Percentiles rank a stretch among this genome's conserved stretches.
Conservation (phyloP, 1,284 basidiomycete genomes). For the Uromyces viciae-fabae region DNA sequence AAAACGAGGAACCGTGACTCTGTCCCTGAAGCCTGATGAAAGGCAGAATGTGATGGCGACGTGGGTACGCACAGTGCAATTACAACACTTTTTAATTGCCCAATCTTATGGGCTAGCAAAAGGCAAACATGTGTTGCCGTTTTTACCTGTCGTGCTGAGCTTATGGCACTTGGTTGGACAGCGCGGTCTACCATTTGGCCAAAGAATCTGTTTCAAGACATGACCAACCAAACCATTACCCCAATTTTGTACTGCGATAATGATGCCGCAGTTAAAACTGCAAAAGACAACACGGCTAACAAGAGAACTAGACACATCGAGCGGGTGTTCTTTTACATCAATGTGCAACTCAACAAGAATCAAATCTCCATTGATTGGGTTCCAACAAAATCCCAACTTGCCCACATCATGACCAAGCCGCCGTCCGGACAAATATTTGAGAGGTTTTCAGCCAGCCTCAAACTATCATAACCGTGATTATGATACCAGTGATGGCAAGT, state of each 20-base stretch:
- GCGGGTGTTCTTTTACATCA: not conserved
- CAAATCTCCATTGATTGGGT: not conserved
- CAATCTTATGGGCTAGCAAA: constrained; percentile 6
- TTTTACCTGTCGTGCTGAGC: not conserved
- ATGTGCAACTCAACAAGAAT: not conserved
- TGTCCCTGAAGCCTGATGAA: not conserved
- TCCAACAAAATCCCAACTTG: not conserved
- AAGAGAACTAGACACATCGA: not conserved
- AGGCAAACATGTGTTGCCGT: not conserved
- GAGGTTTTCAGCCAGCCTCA: constrained; percentile 8
- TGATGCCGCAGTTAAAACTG: not conserved
- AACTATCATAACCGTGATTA: not conserved
- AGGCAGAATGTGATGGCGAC: not conserved
- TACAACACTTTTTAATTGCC: not conserved
- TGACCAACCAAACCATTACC: not conserved
- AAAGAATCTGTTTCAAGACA: constrained; percentile 4
- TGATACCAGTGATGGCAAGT: not conserved
- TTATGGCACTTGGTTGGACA: not conserved
- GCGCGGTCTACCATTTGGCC: not conserved
- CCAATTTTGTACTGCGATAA: constrained; percentile 4
- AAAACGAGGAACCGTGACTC: not conserved
- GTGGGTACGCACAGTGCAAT: not conserved
- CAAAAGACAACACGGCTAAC: constrained; percentile 17
- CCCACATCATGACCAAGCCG: constrained; percentile 22
- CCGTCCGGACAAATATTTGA: not conserved